Conservation (phyloP, 441 rosid genomes). For the Gossypium schwendimanii region DNA sequence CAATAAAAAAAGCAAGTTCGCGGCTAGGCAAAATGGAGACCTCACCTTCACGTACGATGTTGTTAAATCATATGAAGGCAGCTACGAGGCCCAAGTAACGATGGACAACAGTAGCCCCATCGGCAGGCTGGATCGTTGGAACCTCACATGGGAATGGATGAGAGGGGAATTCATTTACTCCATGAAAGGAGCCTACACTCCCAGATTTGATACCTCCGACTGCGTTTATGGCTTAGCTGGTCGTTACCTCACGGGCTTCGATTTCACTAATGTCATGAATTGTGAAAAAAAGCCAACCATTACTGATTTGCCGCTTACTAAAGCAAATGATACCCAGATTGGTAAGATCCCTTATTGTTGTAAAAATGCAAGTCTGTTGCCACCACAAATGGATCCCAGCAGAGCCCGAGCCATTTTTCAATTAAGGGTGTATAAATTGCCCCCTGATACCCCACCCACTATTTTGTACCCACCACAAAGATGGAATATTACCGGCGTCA, state of each 20-base stretch:
- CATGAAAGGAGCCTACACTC: constrained; percentile 71
- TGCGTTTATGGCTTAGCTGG: constrained; percentile 65
- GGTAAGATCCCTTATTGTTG: constrained; percentile 77
- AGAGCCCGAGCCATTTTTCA: constrained; percentile 60
- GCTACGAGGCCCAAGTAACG: constrained; percentile 77
- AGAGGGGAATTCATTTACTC: constrained; percentile 67
- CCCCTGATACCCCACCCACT: constrained; percentile 61
- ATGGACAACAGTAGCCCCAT: constrained; percentile 60
- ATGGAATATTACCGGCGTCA: constrained; percentile 59
- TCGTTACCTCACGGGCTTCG: constrained; percentile 44
- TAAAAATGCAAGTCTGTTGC: constrained; percentile 59
- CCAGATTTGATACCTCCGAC: constrained; percentile 24
- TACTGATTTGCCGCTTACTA: constrained; percentile 52
- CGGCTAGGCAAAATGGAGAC: constrained; percentile 47
- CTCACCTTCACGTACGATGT: constrained; percentile 58
- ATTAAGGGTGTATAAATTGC: constrained; percentile 61
- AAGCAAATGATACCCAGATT: constrained; percentile 38
- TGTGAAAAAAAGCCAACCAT: constrained; percentile 60
- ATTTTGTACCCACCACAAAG: constrained; percentile 61
- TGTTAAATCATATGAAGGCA: constrained; percentile 49
- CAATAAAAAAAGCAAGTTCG: constrained; percentile 36
- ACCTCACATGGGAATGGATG: constrained; percentile 90
- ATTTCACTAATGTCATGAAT: constrained; percentile 60
- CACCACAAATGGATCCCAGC: constrained; percentile 51
- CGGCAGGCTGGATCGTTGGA: constrained; percentile 84